Base-by-base conservation (phyloP, 345 rosid species). In the Moringa oleifera region DNA sequence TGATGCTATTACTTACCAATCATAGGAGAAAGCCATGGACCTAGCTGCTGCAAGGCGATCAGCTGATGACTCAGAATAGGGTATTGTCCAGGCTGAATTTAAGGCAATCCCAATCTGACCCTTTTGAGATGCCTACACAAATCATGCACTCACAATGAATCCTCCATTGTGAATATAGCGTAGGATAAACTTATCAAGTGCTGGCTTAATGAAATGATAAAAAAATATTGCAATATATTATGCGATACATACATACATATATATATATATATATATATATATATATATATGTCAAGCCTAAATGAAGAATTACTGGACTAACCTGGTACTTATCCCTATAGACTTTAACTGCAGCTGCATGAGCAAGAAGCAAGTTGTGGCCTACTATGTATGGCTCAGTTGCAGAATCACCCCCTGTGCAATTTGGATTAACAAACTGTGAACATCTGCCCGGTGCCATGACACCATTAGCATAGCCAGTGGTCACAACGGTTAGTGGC, bases 361-460 rank as follows among this genome's bases (percentile, higher is more conserved):
- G 81, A 18, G 80, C 72, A 21, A 82, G 80, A 52, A 82, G 81
- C 51, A 7, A 67, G 50, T 79, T 25, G 25, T 82, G 86, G 0
- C 66, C 57, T 0, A 60, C 81, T 11, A 59, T 20, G 59, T 79
- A 79, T 0, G 86, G 86, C 36, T 82, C 86, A 0, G 74, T 81
- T 17, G 66, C 75, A 0, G 83, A 79, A 69, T 81, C 52, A 0
- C 86, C 83, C 0, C 70, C 79, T 1, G 68, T 49, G 55, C 81
- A 81, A 50, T 71, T 67, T 3, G 63, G n/a, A 0, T 60, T 23
- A 23, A 58, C 68, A 78, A 78, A 81, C 4, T 37, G 65, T 0
- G 83, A 81, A 23, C 86, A 81, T 7, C 77, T 65, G 0, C 75
- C 75, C 0, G 86, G 86, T 12, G 81, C 81, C 0, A 49, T 0